These are phyloP conservation scores for Zygosaccharomyces sapae DNA, from an alignment of 1,139 yeast genomes.

Conservation along the genomic window DNA sequence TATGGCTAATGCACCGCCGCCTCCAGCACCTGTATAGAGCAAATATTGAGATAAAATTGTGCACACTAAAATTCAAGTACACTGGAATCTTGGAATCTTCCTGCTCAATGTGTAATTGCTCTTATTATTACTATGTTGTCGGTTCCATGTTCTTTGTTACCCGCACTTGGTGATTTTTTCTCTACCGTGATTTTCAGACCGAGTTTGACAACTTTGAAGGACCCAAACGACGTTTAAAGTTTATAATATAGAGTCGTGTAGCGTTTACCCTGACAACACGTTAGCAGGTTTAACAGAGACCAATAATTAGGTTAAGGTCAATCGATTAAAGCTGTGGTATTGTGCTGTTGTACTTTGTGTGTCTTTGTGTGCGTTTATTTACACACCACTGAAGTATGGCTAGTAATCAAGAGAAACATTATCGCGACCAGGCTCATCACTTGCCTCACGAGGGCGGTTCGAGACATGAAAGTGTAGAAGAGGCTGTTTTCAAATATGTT, in stretches of 20 bases:
- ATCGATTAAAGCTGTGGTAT: neutral
- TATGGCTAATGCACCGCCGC: constrained; percentile 35
- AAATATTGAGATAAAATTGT: neutral
- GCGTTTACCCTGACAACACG: constrained; percentile 19
- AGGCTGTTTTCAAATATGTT: constrained; percentile 70
- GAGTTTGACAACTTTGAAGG: constrained; percentile 5
- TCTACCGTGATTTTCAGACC: neutral
- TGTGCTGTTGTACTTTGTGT: too few species aligned
- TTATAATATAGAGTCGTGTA: constrained; percentile 5
- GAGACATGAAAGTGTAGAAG: constrained; percentile 39
- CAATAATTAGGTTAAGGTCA: neutral
- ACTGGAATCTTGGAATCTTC: too few species aligned
- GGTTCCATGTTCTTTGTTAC: constrained; percentile 4
- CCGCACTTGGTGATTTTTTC: constrained; percentile 12
- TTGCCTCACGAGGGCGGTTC: constrained; percentile 15
- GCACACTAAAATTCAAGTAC: neutral
- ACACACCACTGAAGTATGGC: constrained; percentile 6
- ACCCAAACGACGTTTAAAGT: constrained; percentile 3
- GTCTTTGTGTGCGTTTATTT: neutral
- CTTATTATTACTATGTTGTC: too few species aligned
- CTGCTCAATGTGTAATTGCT: too few species aligned
- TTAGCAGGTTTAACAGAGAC: constrained; percentile 4
- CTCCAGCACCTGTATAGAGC: constrained; percentile 33
- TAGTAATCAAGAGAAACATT: constrained; percentile 14
- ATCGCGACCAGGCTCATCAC: constrained; percentile 11